Percentiles rank a stretch among this genome's conserved stretches.
phyloP scores from a whole-genome alignment of 108 stramenopile species.

The Nitzschia putrida region DNA sequence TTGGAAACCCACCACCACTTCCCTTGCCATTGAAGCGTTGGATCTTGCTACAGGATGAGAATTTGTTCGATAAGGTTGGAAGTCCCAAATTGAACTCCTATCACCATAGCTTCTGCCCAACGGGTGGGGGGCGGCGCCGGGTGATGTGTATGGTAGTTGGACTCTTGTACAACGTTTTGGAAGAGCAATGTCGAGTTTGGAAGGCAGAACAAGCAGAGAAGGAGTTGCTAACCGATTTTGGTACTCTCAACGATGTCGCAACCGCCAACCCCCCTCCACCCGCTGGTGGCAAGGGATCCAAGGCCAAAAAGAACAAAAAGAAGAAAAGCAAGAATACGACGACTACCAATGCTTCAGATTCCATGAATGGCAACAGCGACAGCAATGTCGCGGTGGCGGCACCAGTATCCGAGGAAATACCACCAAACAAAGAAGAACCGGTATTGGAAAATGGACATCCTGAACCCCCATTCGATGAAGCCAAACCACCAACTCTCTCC shows the following conservation, averaged over 20 bases:
- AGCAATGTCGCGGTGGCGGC: not conserved
- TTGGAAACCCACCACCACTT: not conserved
- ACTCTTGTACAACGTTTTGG: conserved; percentile 67
- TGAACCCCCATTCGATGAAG: not conserved
- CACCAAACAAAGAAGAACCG: not conserved
- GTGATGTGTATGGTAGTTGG: conserved; percentile 54
- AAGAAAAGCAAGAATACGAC: conserved; percentile 36
- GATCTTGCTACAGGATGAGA: conserved; percentile 29
- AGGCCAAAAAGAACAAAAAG: conserved; percentile 50
- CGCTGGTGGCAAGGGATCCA: conserved; percentile 23
- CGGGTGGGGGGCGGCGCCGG: conserved; percentile 57
- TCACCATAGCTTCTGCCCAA: conserved; percentile 13
- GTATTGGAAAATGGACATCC: not conserved
- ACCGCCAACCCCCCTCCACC: not conserved
- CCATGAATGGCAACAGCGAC: not conserved
- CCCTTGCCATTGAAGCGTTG: conserved; percentile 37
- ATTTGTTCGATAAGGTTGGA: conserved; percentile 2
- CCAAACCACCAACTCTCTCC: not conserved
- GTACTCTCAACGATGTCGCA: conserved; percentile 19
- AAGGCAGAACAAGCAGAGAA: conserved; percentile 68
- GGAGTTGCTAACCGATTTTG: conserved; percentile 56
- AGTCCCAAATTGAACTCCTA: not conserved
- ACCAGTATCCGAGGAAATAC: not conserved
- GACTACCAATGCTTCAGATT: not conserved
- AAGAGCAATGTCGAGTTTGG: conserved; percentile 71